These are phyloP conservation scores for Pestalotiopsis fici DNA, from an alignment of 2,329 filamentous ascomycete species.

Conservation along the genomic window DNA sequence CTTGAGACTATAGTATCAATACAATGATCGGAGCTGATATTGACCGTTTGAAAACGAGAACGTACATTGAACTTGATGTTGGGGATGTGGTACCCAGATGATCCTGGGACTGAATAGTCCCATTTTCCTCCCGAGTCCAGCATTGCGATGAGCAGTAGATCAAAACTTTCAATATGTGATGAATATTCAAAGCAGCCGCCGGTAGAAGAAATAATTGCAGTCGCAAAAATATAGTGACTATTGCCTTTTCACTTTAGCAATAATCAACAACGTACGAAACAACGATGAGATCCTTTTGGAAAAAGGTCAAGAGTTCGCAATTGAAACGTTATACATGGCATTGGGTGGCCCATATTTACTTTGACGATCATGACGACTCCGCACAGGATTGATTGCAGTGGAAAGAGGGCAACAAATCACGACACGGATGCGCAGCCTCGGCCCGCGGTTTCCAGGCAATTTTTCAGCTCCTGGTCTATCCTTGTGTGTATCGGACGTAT, in stretches of 20 bases:
- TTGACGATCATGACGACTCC: not conserved
- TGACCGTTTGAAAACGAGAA: not conserved
- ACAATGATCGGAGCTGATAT: not conserved
- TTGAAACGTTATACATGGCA: not conserved
- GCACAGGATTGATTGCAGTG: not conserved
- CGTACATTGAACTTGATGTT: not conserved
- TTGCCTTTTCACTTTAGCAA: not conserved
- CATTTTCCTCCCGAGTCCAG: not conserved
- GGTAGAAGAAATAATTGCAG: not conserved
- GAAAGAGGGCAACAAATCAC: not conserved
- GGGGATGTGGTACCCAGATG: not conserved
- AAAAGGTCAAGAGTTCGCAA: not conserved
- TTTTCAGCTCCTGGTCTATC: not conserved
- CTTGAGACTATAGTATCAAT: not conserved
- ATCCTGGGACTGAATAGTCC: not conserved
- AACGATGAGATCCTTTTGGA: too few relatives aligned
- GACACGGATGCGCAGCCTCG: not conserved
- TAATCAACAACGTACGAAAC: not conserved
- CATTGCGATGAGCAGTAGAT: not conserved
- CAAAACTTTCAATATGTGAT: not conserved
- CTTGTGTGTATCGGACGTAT: not conserved
- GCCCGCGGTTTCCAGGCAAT: not conserved
- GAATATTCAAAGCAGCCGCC: not conserved
- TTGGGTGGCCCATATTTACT: not conserved
- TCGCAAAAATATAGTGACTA: not conserved